Conservation (phyloP, 805 yeast genomes). For the Wickerhamiella brachini region DNA sequence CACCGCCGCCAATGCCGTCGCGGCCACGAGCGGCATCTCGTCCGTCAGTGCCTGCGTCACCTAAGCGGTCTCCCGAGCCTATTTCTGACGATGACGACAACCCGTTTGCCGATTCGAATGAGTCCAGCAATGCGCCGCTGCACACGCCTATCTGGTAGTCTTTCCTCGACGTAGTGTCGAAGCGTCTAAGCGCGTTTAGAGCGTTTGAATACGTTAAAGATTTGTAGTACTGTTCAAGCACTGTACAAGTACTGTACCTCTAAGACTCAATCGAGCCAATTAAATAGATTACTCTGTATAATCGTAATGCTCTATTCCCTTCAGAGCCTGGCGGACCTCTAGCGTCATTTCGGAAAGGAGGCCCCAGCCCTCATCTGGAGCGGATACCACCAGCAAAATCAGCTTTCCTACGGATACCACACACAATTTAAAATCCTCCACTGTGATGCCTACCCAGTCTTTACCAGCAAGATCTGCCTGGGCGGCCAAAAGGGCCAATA, state of each 20-base stretch:
- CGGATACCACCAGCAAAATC: slow-evolving; percentile 16
- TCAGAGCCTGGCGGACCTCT: slow-evolving; percentile 10
- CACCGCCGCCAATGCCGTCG: slow-evolving; percentile 14
- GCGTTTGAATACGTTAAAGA: no score
- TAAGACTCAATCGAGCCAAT: no score
- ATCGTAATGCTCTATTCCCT: slow-evolving; percentile 3
- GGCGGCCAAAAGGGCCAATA: slow-evolving; percentile 21
- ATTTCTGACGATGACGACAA: slow-evolving; percentile 24
- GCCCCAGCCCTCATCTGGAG: slow-evolving; percentile 15
- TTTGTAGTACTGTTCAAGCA: no score
- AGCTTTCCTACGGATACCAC: slow-evolving; percentile 16
- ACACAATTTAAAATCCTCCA: slow-evolving; percentile 14
- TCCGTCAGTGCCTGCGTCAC: background rate
- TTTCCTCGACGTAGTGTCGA: no score
- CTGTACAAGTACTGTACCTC: no score
- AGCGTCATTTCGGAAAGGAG: slow-evolving; percentile 16
- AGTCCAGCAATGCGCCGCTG: slow-evolving; percentile 16
- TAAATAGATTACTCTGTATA: background rate
- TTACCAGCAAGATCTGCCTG: slow-evolving; percentile 4
- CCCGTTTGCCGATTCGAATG: slow-evolving; percentile 43
- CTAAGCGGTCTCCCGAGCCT: slow-evolving; percentile 12
- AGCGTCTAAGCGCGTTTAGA: no score
- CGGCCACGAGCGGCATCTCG: background rate
- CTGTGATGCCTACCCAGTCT: slow-evolving; percentile 18
- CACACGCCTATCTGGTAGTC: slow-evolving; percentile 18